Evolutionary conservation across 352 stramenopile genomes (phyloP).

Genomic region (Phytophthora rubi): DNA sequence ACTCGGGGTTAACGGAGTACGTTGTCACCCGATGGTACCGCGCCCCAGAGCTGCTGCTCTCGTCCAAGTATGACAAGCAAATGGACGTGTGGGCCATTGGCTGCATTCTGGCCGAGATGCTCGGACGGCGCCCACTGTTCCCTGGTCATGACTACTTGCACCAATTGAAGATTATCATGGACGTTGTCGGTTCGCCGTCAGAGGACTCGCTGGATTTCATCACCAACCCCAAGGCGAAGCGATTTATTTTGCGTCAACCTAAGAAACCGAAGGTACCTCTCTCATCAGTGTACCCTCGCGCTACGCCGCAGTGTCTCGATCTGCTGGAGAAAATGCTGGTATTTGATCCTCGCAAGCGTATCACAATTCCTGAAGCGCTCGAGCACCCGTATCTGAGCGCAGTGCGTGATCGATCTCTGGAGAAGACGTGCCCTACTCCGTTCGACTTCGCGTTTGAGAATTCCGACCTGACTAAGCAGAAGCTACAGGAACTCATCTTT

Average conservation of each 20-base stretch:
- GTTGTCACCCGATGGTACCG: constrained; percentile 94
- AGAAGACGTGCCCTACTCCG: constrained; percentile 78
- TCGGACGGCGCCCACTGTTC: constrained; percentile 84
- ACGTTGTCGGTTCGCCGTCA: constrained; percentile 81
- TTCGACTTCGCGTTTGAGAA: constrained; percentile 91
- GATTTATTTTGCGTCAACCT: constrained; percentile 86
- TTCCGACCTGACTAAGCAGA: constrained; percentile 89
- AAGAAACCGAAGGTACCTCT: constrained; percentile 88
- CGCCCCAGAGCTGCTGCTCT: constrained; percentile 92
- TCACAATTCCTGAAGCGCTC: constrained; percentile 81
- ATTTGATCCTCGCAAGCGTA: constrained; percentile 91
- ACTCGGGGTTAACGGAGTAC: constrained; percentile 90
- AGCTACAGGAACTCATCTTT: constrained; percentile 92
- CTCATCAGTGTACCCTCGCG: constrained; percentile 86
- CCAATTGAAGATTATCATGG: constrained; percentile 92
- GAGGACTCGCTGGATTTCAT: constrained; percentile 89
- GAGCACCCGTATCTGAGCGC: constrained; percentile 81
- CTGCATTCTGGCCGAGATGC: constrained; percentile 89
- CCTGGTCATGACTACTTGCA: constrained; percentile 89
- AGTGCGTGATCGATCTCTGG: constrained; percentile 74
- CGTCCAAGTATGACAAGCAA: constrained; percentile 90
- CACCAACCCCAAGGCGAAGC: constrained; percentile 90
- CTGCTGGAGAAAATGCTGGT: constrained; percentile 94
- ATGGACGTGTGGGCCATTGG: constrained; percentile 91
- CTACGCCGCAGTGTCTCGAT: constrained; percentile 85